Evolutionary conservation across 495 filamentous ascomycete species (phyloP).

Genomic region (Talaromyces stipitatus): DNA sequence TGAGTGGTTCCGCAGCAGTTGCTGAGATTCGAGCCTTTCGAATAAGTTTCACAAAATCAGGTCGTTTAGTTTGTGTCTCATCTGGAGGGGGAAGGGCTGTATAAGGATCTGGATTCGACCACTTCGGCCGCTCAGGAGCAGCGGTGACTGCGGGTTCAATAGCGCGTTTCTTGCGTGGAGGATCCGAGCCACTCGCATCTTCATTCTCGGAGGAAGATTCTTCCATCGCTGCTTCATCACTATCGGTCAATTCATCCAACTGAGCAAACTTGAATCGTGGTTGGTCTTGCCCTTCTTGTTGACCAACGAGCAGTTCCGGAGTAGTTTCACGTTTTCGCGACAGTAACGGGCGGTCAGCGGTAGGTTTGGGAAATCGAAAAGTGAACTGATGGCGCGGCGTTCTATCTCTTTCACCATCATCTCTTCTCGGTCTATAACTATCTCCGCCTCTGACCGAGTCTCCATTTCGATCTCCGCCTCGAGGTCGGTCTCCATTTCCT

Average conservation of each 20-base stretch:
- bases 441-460: background rate
- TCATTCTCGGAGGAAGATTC: slow-evolving; percentile 38
- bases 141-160: slow-evolving; percentile 27
- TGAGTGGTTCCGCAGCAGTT: slow-evolving; percentile 21
- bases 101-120: slow-evolving; percentile 94
- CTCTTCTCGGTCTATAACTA: slow-evolving; percentile 3
- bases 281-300: slow-evolving; percentile 18
- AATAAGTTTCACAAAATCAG: slow-evolving; percentile 80
- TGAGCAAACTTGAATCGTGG: slow-evolving; percentile 33
- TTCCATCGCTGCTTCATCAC: slow-evolving; percentile 65
- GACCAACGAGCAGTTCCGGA: slow-evolving; percentile 26
- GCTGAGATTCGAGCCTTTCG: slow-evolving; percentile 64
- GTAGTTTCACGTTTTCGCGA: slow-evolving; percentile 26
- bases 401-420: slow-evolving; percentile 17
- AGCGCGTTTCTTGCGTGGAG: slow-evolving; percentile 43
- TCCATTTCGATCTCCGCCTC: background rate
- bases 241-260: slow-evolving; percentile 59
- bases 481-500: slow-evolving; percentile 11
- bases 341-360: slow-evolving; percentile 40
- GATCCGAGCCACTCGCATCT: slow-evolving; percentile 38
- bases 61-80: slow-evolving; percentile 55
- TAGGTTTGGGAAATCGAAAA: slow-evolving; percentile 32
- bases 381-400: slow-evolving; percentile 33
- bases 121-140: slow-evolving; percentile 51
- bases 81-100: slow-evolving; percentile 70